phyloP scores from a whole-genome alignment of 192 early-diverging fungal species.

The Funneliformis geosporum region DNA sequence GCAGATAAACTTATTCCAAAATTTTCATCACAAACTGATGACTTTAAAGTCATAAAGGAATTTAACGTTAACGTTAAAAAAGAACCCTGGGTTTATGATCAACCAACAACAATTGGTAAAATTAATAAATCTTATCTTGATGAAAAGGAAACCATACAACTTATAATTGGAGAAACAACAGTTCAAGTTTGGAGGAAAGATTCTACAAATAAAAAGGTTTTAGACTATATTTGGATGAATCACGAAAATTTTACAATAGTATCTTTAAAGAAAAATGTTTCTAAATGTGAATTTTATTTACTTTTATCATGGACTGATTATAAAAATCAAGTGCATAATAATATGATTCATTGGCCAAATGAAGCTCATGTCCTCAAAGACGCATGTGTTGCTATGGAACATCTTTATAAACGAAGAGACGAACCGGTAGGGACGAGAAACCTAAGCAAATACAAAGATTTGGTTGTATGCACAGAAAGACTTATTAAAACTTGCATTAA shows the following conservation, averaged over 20 bases:
- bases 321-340: neutral
- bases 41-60: neutral
- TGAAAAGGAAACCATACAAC: neutral
- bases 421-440: neutral
- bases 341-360: neutral
- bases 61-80: neutral
- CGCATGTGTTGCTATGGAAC: neutral
- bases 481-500: neutral
- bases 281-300: neutral
- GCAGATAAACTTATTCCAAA: too few species aligned
- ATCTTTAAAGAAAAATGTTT: too few species aligned
- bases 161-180: neutral
- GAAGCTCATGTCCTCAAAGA: neutral
- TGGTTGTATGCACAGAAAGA: neutral
- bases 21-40: too few species aligned
- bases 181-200: neutral
- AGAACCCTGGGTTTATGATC: neutral
- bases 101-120: too few species aligned
- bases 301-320: neutral
- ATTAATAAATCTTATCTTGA: neutral
- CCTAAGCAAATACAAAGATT: neutral
- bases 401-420: neutral
- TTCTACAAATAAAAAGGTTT: neutral
- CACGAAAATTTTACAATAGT: too few species aligned
- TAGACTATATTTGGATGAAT: neutral